phyloP scores from a whole-genome alignment of 2,329 filamentous ascomycete genomes.

The Curvularia eragrostidis region DNA sequence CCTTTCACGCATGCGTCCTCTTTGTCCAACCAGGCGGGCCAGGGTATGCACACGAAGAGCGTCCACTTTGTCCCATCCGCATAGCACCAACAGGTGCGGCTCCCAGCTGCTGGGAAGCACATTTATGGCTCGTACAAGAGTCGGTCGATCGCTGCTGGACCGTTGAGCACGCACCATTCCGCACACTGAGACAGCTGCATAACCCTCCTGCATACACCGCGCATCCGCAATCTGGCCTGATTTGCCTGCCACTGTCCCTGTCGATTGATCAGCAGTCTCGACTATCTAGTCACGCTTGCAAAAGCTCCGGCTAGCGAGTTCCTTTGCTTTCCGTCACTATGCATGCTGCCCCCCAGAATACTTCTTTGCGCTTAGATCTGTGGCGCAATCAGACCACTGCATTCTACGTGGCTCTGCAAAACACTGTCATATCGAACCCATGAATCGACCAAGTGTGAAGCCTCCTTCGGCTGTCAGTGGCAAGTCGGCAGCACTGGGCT shows the following conservation, averaged over 20 bases:
- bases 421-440: neutral
- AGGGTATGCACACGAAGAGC: neutral
- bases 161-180: neutral
- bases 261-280: conserved; percentile 8
- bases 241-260: neutral
- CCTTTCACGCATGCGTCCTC: neutral
- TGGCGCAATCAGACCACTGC: conserved; percentile 6
- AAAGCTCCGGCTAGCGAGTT: conserved; percentile 1
- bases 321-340: conserved; percentile 12
- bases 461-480: neutral
- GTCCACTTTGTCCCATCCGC: neutral
- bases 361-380: neutral
- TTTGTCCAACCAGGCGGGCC: neutral
- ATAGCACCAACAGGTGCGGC: neutral
- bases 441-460: neutral
- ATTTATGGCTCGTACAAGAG: neutral
- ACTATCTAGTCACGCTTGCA: conserved; percentile 5
- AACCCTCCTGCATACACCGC: neutral
- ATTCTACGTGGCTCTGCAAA: neutral
- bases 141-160: neutral
- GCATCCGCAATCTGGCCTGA: conserved; percentile 2
- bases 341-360: neutral
- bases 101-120: neutral
- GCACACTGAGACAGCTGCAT: neutral
- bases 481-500: neutral